Evolutionary conservation across 257 asterid genomes (phyloP).

Genomic region (Anisodus tanguticus): DNA sequence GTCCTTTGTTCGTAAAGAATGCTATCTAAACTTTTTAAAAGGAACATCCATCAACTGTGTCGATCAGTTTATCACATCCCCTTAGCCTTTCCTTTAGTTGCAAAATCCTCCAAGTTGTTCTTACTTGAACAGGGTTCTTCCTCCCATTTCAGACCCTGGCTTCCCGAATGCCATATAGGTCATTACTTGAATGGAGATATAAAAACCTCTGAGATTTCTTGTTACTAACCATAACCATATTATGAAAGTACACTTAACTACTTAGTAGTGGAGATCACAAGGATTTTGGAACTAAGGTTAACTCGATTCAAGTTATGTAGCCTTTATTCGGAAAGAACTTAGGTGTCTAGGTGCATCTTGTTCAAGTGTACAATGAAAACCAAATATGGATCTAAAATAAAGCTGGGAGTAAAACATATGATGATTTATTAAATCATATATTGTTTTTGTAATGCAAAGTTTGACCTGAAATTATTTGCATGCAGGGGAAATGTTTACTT

Average conservation of each 20-base stretch:
- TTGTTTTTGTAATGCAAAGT: not conserved
- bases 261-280: not conserved
- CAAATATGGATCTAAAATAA: not conserved
- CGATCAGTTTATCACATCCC: not conserved
- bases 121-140: not conserved
- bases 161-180: not conserved
- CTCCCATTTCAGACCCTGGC: constrained; percentile 12
- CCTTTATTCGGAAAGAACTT: constrained; percentile 23
- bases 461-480: constrained; percentile 36
- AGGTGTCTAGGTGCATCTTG: not conserved
- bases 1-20: not conserved
- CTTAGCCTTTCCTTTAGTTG: constrained; percentile 4
- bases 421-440: not conserved
- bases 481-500: constrained; percentile 96
- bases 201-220: not conserved
- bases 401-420: not conserved
- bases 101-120: not conserved
- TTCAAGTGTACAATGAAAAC: not conserved
- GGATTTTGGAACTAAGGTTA: not conserved
- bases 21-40: not conserved
- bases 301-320: not conserved
- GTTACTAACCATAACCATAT: not conserved
- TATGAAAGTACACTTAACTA: constrained; percentile 1
- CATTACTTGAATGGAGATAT: constrained; percentile 11
- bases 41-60: not conserved